Conservation (phyloP, 352 stramenopile species). For the Thalassiosira ordinaria region DNA sequence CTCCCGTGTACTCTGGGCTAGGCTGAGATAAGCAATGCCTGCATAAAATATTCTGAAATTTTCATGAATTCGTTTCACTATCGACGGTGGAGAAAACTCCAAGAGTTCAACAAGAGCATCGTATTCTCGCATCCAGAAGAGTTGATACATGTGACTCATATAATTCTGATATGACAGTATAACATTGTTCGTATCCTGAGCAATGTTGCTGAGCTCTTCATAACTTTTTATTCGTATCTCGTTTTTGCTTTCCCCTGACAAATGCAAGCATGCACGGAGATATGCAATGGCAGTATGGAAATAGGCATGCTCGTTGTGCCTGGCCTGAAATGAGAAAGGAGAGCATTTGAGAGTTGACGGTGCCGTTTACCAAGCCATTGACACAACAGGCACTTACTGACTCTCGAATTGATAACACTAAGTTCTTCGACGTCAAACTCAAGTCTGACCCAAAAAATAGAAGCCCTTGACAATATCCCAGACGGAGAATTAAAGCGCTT, state of each 20-base stretch:
- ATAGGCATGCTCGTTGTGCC: too few relatives aligned
- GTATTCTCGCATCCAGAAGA: slow-evolving; percentile 18
- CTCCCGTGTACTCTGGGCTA: slow-evolving; percentile 9
- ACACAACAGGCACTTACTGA: too few relatives aligned
- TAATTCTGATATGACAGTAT: slow-evolving; percentile 2
- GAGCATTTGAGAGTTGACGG: too few relatives aligned
- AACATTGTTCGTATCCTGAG: background rate
- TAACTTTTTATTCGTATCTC: background rate
- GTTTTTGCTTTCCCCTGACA: background rate
- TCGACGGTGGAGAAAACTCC: background rate
- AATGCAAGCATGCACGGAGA: slow-evolving; percentile 5
- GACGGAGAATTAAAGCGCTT: too few relatives aligned
- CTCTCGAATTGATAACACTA: too few relatives aligned
- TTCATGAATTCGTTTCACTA: slow-evolving; percentile 4
- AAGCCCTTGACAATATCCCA: too few relatives aligned
- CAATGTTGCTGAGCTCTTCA: slow-evolving; percentile 4
- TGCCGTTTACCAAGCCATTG: too few relatives aligned
- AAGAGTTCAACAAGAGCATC: background rate
- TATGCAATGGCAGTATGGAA: too few relatives aligned
- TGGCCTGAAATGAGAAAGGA: too few relatives aligned
- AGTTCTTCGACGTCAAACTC: too few relatives aligned
- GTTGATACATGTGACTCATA: background rate
- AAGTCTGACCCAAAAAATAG: too few relatives aligned
- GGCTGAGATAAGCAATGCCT: slow-evolving; percentile 11
- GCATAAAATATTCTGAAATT: background rate